phyloP scores from a whole-genome alignment of 2,329 filamentous ascomycete species.

The Helminthosporium solani region DNA sequence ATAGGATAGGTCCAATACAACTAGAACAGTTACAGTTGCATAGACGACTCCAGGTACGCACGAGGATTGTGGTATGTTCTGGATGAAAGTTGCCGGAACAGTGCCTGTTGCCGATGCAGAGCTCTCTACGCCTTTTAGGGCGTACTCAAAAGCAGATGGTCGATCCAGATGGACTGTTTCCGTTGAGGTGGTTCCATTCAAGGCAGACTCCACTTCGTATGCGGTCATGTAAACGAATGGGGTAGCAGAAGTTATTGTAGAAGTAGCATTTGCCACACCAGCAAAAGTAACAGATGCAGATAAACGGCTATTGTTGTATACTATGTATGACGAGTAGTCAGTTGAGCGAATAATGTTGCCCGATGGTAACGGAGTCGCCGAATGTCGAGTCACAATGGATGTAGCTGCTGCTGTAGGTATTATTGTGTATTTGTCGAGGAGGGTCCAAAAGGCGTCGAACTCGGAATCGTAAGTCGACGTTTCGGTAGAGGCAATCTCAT shows the following conservation, averaged over 20 bases:
- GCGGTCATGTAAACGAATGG: conserved; percentile 47
- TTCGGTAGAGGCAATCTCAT: conserved; percentile 23
- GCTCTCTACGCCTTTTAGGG: conserved; percentile 31
- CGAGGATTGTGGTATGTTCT: conserved; percentile 32
- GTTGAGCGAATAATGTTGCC: conserved; percentile 18
- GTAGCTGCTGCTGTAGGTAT: conserved; percentile 36
- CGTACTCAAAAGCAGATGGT: conserved; percentile 42
- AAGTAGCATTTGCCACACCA: conserved; percentile 21
- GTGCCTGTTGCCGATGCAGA: conserved; percentile 27
- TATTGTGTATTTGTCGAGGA: conserved; percentile 25
- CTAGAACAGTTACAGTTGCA: conserved; percentile 45
- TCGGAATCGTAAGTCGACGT: conserved; percentile 23
- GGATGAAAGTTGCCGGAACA: conserved; percentile 41
- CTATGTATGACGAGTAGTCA: conserved; percentile 19
- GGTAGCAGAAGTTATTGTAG: conserved; percentile 34
- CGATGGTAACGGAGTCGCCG: conserved; percentile 24
- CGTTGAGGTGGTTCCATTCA: conserved; percentile 35
- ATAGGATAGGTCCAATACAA: conserved; percentile 46
- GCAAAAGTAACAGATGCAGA: conserved; percentile 25
- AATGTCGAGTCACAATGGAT: conserved; percentile 28
- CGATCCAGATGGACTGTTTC: conserved; percentile 36
- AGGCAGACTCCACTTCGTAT: conserved; percentile 45
- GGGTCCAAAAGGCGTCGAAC: conserved; percentile 22
- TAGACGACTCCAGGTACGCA: conserved; percentile 40
- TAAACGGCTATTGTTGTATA: conserved; percentile 13